Conservation (phyloP, 306 rosid genomes). For the Astragalus membranaceus region DNA sequence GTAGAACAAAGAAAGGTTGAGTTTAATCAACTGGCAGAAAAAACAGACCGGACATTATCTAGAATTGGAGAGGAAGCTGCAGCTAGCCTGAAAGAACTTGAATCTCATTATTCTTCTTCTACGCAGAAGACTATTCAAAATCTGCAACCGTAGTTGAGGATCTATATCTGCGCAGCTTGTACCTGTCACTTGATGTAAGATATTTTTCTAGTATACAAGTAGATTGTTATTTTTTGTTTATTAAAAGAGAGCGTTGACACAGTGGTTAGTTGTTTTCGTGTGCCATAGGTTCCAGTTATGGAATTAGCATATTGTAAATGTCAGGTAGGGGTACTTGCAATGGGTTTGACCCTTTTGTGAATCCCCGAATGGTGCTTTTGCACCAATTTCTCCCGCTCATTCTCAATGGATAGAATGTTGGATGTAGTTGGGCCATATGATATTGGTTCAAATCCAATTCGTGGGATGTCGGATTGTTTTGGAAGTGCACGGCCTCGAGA, state of each 20-base stretch:
- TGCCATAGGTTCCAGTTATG: not conserved
- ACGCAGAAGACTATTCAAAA: conserved; percentile 33
- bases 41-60: conserved; percentile 53
- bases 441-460: too few species aligned
- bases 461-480: not conserved
- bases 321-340: not conserved
- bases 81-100: conserved; percentile 77
- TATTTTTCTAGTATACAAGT: not conserved
- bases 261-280: not conserved
- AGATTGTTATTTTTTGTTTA: not conserved
- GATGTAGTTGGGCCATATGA: not conserved
- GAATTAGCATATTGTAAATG: not conserved
- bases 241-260: not conserved
- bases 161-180: not conserved
- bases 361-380: not conserved
- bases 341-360: not conserved
- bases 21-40: conserved; percentile 63
- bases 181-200: not conserved
- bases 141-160: conserved; percentile 24
- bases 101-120: conserved; percentile 70
- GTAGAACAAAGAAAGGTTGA: conserved; percentile 75
- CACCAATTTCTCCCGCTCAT: not conserved
- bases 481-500: too few species aligned
- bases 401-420: not conserved
- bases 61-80: conserved; percentile 85